A percentile compares a stretch with the other conserved stretches of the same genome.
These are phyloP conservation scores for Termitomyces sp. DNA, from an alignment of 768 basidiomycete genomes.

Conservation along the genomic window DNA sequence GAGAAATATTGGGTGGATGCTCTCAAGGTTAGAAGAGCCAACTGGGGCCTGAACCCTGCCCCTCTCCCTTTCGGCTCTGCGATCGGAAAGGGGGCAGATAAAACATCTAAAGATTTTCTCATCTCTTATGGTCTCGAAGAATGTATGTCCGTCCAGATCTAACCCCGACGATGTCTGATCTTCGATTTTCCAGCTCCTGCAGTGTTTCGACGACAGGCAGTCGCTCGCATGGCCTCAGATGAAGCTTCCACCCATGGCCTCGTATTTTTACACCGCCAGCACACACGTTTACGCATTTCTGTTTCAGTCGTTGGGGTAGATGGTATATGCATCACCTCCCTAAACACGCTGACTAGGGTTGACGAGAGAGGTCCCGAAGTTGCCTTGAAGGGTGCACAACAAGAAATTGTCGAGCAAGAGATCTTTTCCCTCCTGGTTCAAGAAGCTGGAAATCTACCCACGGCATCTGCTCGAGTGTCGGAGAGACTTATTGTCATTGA, in stretches of 20 bases:
- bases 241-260: slow-evolving; percentile 43
- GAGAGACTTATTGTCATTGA: slow-evolving; percentile 77
- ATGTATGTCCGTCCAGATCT: slow-evolving; percentile 49
- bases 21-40: slow-evolving; percentile 68
- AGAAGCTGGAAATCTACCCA: slow-evolving; percentile 76
- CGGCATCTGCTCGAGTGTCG: slow-evolving; percentile 74
- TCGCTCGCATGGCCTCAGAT: slow-evolving; percentile 63
- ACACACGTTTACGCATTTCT: slow-evolving; percentile 61
- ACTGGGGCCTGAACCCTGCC: slow-evolving; percentile 81
- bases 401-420: slow-evolving; percentile 77
- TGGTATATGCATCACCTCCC: slow-evolving; percentile 32
- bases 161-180: background rate
- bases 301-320: slow-evolving; percentile 35
- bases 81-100: slow-evolving; percentile 75
- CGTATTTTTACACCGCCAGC: slow-evolving; percentile 64
- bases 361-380: slow-evolving; percentile 44
- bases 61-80: slow-evolving; percentile 71
- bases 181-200: slow-evolving; percentile 50
- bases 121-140: slow-evolving; percentile 81
- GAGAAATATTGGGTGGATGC: slow-evolving; percentile 86
- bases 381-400: slow-evolving; percentile 58
- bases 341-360: slow-evolving; percentile 33
- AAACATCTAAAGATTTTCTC: slow-evolving; percentile 78
- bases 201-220: slow-evolving; percentile 62
- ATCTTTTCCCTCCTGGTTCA: slow-evolving; percentile 71